Base-by-base conservation (phyloP, 2,329 filamentous ascomycete genomes). In the Fusarium penzigii region DNA sequence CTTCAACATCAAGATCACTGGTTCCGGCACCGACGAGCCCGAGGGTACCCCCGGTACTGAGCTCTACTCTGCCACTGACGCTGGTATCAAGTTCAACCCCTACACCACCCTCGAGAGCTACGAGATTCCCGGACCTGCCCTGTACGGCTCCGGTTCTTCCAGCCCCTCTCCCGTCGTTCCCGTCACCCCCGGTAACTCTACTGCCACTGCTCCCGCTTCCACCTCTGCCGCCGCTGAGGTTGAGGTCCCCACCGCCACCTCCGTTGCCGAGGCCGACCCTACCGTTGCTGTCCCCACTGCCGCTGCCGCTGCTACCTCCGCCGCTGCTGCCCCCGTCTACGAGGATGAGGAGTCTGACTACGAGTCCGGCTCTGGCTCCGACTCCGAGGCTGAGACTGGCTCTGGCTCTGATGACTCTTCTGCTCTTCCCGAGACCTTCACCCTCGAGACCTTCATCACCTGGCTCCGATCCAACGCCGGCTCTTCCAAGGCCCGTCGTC, bases 1-100 rank as follows among this genome's bases (percentile, higher is more conserved):
- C 53, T 59, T 59, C 53, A 59, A 59, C 51, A 59, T 59, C 7
- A 53, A 74, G 58, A 72, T 80, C 51, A 73, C 70, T 39, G 77
- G 77, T 7, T 66, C 67, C 20, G 72, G 72, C 29, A 65, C 65
- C 14, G 71, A 72, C 7, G 67, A 59, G 41, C 68, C 69, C 39
- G 61, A 64, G 52, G 69, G 68, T 36, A 66, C 65, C 14, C 48
- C 72, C n/a, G 68, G 63, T 14, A 67, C 66, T 29, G 56, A 64
- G 44, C 65, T 70, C 29, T 64, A 70, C 60, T 66, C 57, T 12
- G 44, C 63, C 38, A 58, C 57, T n/a, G 66, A 71, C 50, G 50
- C 65, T 2, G 69, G 69, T 42, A 70, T 71, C 47, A 53, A 63
- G 44, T 70, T 71, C 49, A 64, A 70, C 52, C 65, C 65, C 42